A percentile compares a stretch with the other conserved stretches of the same genome.
These are phyloP conservation scores for Wallacemonas sp. DNA, from an alignment of 208 protist species.

Conservation along the genomic window DNA sequence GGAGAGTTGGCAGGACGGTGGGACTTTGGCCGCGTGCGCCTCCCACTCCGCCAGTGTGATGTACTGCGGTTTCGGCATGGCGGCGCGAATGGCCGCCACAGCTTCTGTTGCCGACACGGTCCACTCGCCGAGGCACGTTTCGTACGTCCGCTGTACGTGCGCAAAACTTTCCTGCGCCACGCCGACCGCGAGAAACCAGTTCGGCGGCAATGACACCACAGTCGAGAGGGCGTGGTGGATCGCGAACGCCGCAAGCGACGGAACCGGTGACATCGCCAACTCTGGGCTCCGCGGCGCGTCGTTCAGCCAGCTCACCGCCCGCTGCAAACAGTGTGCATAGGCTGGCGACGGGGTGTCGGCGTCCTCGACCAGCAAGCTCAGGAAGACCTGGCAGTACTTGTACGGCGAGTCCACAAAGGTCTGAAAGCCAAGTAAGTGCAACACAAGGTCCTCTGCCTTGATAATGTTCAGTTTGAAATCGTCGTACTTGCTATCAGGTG, in stretches of 20 bases:
- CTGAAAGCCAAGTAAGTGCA: conserved; percentile 82
- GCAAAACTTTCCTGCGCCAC: conserved; percentile 18
- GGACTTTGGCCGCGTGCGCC: too few species aligned
- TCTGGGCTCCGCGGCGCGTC: conserved; percentile 60
- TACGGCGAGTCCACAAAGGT: conserved; percentile 79
- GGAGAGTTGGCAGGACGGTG: too few species aligned
- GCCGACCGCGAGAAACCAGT: conserved; percentile 66
- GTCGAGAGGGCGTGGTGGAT: conserved; percentile 41
- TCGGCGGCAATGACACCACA: conserved; percentile 34
- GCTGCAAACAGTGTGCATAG: conserved; percentile 52
- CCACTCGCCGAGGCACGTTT: conserved; percentile 7
- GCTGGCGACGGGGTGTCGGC: conserved; percentile 15
- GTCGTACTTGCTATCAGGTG: conserved; percentile 40
- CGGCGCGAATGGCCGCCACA: neutral
- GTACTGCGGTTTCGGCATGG: conserved; percentile 8
- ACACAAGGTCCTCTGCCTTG: conserved; percentile 68
- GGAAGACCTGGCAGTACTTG: conserved; percentile 75
- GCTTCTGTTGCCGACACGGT: neutral
- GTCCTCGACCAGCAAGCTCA: conserved; percentile 56
- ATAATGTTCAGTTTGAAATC: conserved; percentile 73
- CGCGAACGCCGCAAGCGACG: conserved; percentile 63
- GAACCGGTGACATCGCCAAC: conserved; percentile 30
- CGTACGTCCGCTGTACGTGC: conserved; percentile 22
- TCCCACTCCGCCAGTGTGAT: conserved; percentile 2
- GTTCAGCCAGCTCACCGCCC: conserved; percentile 67